phyloP scores from a whole-genome alignment of 352 stramenopile genomes.

The Pythium periplocum region DNA sequence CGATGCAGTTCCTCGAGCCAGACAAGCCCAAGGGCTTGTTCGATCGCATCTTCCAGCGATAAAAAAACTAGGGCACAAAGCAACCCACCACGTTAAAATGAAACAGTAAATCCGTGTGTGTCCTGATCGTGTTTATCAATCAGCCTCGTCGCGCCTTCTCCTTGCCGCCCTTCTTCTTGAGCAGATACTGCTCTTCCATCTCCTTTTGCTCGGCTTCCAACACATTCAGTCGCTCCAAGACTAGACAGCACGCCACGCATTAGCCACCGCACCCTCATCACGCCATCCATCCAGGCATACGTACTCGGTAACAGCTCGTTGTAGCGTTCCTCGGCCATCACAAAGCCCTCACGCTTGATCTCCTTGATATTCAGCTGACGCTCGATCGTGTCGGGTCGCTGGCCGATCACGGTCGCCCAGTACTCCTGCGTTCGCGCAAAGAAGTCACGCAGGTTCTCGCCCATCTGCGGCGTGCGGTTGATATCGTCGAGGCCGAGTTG shows the following conservation, averaged over 20 bases:
- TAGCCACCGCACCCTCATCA: not conserved
- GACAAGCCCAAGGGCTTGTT: slow-evolving; percentile 81
- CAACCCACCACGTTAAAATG: not conserved
- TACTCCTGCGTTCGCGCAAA: slow-evolving; percentile 76
- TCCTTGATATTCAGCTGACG: slow-evolving; percentile 79
- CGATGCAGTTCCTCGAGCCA: slow-evolving; percentile 84
- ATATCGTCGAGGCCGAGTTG: slow-evolving; percentile 66
- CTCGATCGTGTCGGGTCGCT: slow-evolving; percentile 56
- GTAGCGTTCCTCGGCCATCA: slow-evolving; percentile 66
- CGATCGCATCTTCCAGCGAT: slow-evolving; percentile 57
- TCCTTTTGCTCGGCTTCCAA: slow-evolving; percentile 77
- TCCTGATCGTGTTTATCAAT: not conserved
- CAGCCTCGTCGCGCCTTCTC: slow-evolving; percentile 61
- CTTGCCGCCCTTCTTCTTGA: slow-evolving; percentile 74
- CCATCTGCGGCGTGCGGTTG: slow-evolving; percentile 69
- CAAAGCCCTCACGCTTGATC: slow-evolving; percentile 82
- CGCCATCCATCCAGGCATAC: not conserved
- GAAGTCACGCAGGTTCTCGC: slow-evolving; percentile 83
- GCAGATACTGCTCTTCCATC: slow-evolving; percentile 65
- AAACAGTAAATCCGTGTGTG: not conserved
- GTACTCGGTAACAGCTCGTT: slow-evolving; percentile 75
- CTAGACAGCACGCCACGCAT: slow-evolving; percentile 22
- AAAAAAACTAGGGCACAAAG: slow-evolving; percentile 7
- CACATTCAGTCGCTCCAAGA: slow-evolving; percentile 75
- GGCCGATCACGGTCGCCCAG: slow-evolving; percentile 58